Evolutionary conservation across 2,329 filamentous ascomycete species (phyloP).

Genomic region (Chlorencoelia australis): DNA sequence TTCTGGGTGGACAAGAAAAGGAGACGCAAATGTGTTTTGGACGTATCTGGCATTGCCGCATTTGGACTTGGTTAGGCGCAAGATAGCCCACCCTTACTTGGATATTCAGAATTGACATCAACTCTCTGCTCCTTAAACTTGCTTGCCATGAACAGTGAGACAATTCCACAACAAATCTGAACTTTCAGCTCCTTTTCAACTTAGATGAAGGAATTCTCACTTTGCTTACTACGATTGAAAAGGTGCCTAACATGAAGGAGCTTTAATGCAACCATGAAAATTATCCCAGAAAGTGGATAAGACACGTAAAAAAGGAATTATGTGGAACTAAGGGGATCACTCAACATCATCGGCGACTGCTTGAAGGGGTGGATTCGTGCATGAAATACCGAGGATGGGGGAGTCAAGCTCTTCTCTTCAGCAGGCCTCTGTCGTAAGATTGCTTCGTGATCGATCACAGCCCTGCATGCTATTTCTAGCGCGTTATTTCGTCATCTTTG

Average conservation of each 20-base stretch:
- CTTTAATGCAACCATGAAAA: not conserved
- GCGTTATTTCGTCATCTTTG: constrained; percentile 13
- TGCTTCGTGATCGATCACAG: constrained; percentile 9
- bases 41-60: constrained; percentile 1
- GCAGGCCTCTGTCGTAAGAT: constrained; percentile 5
- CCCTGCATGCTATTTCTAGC: constrained; percentile 9
- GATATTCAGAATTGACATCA: not conserved
- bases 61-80: not conserved
- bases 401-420: constrained; percentile 8
- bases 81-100: not conserved
- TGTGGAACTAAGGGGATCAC: not conserved
- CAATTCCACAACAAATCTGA: not conserved
- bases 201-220: not conserved
- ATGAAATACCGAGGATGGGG: constrained; percentile 7
- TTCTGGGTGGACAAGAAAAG: not conserved
- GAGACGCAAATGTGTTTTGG: constrained; percentile 1
- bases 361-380: constrained; percentile 6
- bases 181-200: not conserved
- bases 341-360: constrained; percentile 4
- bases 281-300: not conserved
- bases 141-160: not conserved
- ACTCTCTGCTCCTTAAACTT: not conserved
- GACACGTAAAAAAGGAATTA: not conserved
- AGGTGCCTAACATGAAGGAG: not conserved
- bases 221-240: not conserved